Evolutionary conservation across 2,329 filamentous ascomycete species (phyloP).

Genomic region (Aspergillus sp.): DNA sequence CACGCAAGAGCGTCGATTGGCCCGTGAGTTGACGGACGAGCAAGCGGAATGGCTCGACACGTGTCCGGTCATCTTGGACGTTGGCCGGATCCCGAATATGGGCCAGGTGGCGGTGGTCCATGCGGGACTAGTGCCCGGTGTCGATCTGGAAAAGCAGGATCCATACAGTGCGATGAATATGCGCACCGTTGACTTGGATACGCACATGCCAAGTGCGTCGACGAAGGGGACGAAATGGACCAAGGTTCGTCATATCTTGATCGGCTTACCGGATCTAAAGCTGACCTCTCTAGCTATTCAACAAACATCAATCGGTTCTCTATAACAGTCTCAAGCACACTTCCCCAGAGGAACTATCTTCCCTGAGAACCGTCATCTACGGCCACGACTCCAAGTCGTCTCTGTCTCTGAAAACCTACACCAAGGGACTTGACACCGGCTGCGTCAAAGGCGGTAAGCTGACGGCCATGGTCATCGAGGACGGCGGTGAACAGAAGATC

Average conservation of each 20-base stretch:
- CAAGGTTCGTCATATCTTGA: constrained; percentile 41
- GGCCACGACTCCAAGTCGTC: constrained; percentile 80
- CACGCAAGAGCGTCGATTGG: constrained; percentile 48
- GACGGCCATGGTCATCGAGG: constrained; percentile 73
- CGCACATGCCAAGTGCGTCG: constrained; percentile 56
- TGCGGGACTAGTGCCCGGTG: constrained; percentile 76
- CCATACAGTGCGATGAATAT: constrained; percentile 89
- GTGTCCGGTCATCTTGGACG: constrained; percentile 74
- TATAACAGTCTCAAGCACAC: constrained; percentile 17
- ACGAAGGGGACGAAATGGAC: constrained; percentile 65
- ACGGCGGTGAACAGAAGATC: constrained; percentile 43
- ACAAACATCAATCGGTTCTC: constrained; percentile 44
- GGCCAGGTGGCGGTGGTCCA: constrained; percentile 76
- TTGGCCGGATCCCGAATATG: constrained; percentile 62
- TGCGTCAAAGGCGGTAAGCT: constrained; percentile 75
- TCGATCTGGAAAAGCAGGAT: constrained; percentile 69
- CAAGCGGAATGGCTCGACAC: constrained; percentile 68
- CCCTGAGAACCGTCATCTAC: constrained; percentile 71
- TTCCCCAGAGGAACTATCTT: constrained; percentile 18
- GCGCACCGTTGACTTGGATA: constrained; percentile 69
- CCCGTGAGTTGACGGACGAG: constrained; percentile 55
- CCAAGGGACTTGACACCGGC: constrained; percentile 80
- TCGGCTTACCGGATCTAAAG: neutral
- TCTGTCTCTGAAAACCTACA: constrained; percentile 66
- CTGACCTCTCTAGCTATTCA: constrained; percentile 43